phyloP scores from a whole-genome alignment of 1,139 yeast genomes.

The Saccharomycopsis phalli region DNA sequence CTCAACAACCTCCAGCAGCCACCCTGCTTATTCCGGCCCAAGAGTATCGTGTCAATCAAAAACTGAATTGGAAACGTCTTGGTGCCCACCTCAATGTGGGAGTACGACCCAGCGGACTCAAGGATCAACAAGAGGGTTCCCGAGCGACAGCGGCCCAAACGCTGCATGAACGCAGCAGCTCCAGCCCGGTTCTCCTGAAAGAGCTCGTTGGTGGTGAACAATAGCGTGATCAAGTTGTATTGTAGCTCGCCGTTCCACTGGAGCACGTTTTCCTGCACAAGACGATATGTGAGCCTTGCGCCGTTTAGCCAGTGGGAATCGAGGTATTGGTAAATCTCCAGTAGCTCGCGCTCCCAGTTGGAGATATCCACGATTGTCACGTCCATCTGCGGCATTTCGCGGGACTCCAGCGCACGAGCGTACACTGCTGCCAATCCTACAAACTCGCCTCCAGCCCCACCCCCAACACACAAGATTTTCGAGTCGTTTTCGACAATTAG shows the following conservation, averaged over 20 bases:
- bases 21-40: constrained; percentile 37
- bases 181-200: constrained; percentile 59
- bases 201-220: constrained; percentile 82
- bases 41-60: constrained; percentile 60
- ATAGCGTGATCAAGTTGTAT: constrained; percentile 47
- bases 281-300: constrained; percentile 34
- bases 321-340: constrained; percentile 35
- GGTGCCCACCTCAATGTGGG: constrained; percentile 67
- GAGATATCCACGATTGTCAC: constrained; percentile 66
- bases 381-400: constrained; percentile 26
- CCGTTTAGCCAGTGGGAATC: constrained; percentile 38
- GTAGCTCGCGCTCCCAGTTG: constrained; percentile 56
- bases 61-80: constrained; percentile 78
- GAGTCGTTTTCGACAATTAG: constrained; percentile 25
- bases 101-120: constrained; percentile 87
- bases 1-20: constrained; percentile 63
- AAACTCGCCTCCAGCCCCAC: constrained; percentile 84
- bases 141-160: constrained; percentile 38
- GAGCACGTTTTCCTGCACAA: constrained; percentile 44
- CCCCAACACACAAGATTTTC: constrained; percentile 55
- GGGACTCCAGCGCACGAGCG: constrained; percentile 37
- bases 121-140: constrained; percentile 61
- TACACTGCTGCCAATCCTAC: constrained; percentile 60
- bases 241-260: constrained; percentile 24
- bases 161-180: constrained; percentile 52